A percentile compares a stretch with the other conserved stretches of the same genome.
phyloP scores from a whole-genome alignment of 768 basidiomycete species.

The Solioccasus polychromus region DNA sequence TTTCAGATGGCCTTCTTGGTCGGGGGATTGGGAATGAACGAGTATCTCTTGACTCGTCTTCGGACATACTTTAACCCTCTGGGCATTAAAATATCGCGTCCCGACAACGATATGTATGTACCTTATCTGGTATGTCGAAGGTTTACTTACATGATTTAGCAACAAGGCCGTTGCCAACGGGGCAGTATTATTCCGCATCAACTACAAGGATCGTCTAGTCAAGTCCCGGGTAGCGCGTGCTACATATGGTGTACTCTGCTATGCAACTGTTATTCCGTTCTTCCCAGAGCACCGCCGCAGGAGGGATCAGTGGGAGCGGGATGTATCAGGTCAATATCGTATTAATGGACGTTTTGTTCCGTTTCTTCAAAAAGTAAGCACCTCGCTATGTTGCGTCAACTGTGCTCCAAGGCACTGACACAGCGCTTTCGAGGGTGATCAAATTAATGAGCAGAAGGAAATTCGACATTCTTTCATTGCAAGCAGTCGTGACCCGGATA shows the following conservation, averaged over 20 bases:
- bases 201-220: not conserved
- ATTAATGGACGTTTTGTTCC: conserved; percentile 15
- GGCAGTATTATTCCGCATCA: conserved; percentile 2
- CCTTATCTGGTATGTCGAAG: not conserved
- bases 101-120: conserved; percentile 8
- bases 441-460: conserved; percentile 7
- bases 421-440: too few relatives aligned
- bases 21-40: conserved; percentile 7
- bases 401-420: too few relatives aligned
- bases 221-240: conserved; percentile 2
- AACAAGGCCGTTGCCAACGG: conserved; percentile 11
- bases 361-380: conserved; percentile 11
- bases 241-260: conserved; percentile 9
- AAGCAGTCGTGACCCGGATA: not conserved
- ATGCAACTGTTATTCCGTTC: not conserved
- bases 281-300: conserved; percentile 8
- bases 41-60: conserved; percentile 7
- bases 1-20: conserved; percentile 14
- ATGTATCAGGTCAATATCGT: conserved; percentile 3
- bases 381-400: not conserved
- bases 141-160: not conserved
- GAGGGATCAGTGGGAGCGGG: conserved; percentile 5
- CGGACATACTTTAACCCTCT: conserved; percentile 6
- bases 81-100: conserved; percentile 4
- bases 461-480: conserved; percentile 9